A percentile compares a stretch with the other conserved stretches of the same genome.
Evolutionary conservation across 2,329 filamentous ascomycete species (phyloP).

Genomic region (Botryosphaeria dothidea): DNA sequence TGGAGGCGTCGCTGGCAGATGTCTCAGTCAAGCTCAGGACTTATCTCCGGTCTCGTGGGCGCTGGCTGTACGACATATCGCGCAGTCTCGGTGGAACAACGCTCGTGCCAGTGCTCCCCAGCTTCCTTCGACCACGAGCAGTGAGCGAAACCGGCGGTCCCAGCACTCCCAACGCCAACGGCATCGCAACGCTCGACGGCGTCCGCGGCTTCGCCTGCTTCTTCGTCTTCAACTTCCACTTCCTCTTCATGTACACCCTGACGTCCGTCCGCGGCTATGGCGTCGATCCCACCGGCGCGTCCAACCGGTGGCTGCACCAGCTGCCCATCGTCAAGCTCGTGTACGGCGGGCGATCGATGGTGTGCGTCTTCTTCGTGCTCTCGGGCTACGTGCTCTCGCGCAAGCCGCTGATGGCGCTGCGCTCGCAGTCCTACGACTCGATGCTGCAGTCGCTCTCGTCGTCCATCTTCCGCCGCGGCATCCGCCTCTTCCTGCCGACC

Average conservation of each 20-base stretch:
- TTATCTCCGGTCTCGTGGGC: slow-evolving; percentile 7
- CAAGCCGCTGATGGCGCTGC: slow-evolving; percentile 47
- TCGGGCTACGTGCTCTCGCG: slow-evolving; percentile 55
- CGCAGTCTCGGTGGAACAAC: neutral
- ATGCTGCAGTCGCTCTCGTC: slow-evolving; percentile 49
- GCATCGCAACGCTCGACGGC: slow-evolving; percentile 54
- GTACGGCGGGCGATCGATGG: slow-evolving; percentile 61
- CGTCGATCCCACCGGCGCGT: slow-evolving; percentile 48
- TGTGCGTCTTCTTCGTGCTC: slow-evolving; percentile 55
- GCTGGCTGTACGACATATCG: slow-evolving; percentile 6
- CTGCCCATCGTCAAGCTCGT: slow-evolving; percentile 62
- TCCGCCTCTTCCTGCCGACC: slow-evolving; percentile 54
- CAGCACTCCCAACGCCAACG: neutral
- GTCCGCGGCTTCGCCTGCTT: slow-evolving; percentile 68
- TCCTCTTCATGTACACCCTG: slow-evolving; percentile 62
- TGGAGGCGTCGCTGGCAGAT: neutral
- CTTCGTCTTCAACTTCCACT: slow-evolving; percentile 60
- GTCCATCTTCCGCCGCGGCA: slow-evolving; percentile 53
- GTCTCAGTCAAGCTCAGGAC: neutral
- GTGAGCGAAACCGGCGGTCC: neutral
- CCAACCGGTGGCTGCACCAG: slow-evolving; percentile 46
- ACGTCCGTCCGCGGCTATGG: slow-evolving; percentile 47
- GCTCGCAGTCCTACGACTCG: slow-evolving; percentile 40
- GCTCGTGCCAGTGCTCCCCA: slow-evolving; percentile 8
- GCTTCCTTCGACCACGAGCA: slow-evolving; percentile 7